Base-by-base conservation (phyloP, 176 grass and related monocot species). In the Saccharum officinarum region DNA sequence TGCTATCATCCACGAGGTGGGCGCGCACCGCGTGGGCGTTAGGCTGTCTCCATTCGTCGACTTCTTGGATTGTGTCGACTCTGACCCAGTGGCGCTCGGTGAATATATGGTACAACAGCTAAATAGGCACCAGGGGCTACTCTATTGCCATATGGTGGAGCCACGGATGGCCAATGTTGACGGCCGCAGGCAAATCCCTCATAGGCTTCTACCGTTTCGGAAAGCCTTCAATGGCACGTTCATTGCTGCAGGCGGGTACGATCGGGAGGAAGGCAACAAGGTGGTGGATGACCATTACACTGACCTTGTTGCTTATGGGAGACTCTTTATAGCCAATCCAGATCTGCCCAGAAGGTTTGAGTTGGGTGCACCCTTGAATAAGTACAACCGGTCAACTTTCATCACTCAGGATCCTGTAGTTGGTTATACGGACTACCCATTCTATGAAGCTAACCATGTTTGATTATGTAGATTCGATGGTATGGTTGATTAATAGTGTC, bases 101-200 rank as follows among this genome's bases (percentile, higher is more conserved):
- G 6, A 28, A 0, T 86, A 89, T 31, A 89, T 89, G 83, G 63
- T 86, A 8, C 83, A 30, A 1, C 83, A 89, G 0, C 71, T 89
- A 0, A 89, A 86, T 9, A 70, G 3, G 6, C 78, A 85, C 23
- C 31, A 26, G 0, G 69, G 78, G 0, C 70, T 89, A 1, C 70
- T 76, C 30, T 89, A 89, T 8, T 89, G 82, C 3, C 87, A 89
- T 4, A 89, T 89, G 88, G 78, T 89, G 8, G 88, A 89, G 25
- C 88, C 88, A 0, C 16, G 83, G 4, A 82, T 89, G 88, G 31
- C 47, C 47, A 50, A 17, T 50, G 47, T 85, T 1, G 78, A 82
- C 0, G 78, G 64, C 0, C 78, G 23, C 0, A 40, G 40, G 0
- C 71, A 82, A 3, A 77, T 89, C 5, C 71, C 78, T 6, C 88